Evolutionary conservation across 2,329 filamentous ascomycete genomes (phyloP).

Genomic region (Niveomyces coronatus): DNA sequence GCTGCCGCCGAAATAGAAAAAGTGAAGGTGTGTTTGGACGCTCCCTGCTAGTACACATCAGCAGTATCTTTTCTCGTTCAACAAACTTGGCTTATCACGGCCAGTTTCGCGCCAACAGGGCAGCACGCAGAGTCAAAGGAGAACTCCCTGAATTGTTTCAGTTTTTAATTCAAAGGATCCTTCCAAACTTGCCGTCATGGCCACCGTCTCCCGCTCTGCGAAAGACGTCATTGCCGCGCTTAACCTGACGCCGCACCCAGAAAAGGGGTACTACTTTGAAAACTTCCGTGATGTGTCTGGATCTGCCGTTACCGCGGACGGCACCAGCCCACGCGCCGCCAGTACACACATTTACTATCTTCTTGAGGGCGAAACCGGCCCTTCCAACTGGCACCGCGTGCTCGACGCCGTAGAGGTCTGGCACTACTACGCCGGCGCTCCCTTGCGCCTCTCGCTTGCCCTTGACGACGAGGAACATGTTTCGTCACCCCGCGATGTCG

Average conservation of each 20-base stretch:
- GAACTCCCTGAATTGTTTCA: too few relatives aligned
- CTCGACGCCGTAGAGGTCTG: conserved; percentile 37
- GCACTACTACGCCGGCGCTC: conserved; percentile 45
- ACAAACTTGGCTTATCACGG: too few relatives aligned
- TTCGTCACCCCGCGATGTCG: conserved; percentile 19
- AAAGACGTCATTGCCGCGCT: conserved; percentile 33
- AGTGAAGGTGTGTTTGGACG: too few relatives aligned
- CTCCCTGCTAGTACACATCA: too few relatives aligned
- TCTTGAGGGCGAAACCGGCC: conserved; percentile 30
- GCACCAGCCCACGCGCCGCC: conserved; percentile 32
- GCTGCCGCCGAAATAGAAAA: too few relatives aligned
- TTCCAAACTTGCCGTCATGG: conserved; percentile 5
- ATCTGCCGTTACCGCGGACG: conserved; percentile 28
- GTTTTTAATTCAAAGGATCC: too few relatives aligned
- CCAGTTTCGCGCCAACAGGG: too few relatives aligned
- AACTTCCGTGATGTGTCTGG: conserved; percentile 32
- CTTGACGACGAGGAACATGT: conserved; percentile 30
- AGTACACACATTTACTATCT: conserved; percentile 45
- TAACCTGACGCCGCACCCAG: conserved; percentile 31
- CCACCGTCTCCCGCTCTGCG: conserved; percentile 22
- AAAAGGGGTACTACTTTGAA: conserved; percentile 39
- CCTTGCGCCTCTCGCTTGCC: conserved; percentile 34
- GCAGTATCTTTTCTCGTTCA: too few relatives aligned
- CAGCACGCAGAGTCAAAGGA: too few relatives aligned
- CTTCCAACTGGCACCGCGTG: conserved; percentile 41